Evolutionary conservation across 495 filamentous ascomycete genomes (phyloP).

Genomic region (Acidomyces sp.): DNA sequence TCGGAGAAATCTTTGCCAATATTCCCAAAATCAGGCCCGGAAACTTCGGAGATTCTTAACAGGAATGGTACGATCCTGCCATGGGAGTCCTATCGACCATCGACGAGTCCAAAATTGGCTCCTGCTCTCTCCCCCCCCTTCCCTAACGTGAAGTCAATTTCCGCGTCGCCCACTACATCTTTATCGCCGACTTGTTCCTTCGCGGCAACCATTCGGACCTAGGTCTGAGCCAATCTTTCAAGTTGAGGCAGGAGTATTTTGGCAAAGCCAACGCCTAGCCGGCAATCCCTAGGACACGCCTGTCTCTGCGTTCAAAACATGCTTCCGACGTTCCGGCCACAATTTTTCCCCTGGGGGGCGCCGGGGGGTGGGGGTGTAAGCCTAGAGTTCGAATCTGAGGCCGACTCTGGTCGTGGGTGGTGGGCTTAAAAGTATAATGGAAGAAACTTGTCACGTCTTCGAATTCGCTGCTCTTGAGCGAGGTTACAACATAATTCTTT

Average conservation of each 20-base stretch:
- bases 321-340: constrained; percentile 17
- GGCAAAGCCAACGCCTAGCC: constrained; percentile 21
- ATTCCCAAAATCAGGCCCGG: background rate
- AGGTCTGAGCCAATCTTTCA: constrained; percentile 13
- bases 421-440: constrained; percentile 34
- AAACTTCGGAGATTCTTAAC: background rate
- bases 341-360: no score
- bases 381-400: constrained; percentile 3
- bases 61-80: background rate
- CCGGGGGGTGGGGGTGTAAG: background rate
- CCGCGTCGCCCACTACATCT: constrained; percentile 27
- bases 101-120: background rate
- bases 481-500: constrained; percentile 36
- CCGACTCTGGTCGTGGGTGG: constrained; percentile 31
- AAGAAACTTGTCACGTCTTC: constrained; percentile 33
- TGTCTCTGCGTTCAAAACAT: constrained; percentile 6
- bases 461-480: constrained; percentile 29
- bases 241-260: constrained; percentile 7
- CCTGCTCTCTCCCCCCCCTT: background rate
- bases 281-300: constrained; percentile 28
- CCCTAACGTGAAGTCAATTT: background rate
- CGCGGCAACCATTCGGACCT: constrained; percentile 31
- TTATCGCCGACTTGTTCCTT: constrained; percentile 33
- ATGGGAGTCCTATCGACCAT: background rate
- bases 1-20: background rate